These are phyloP conservation scores for Cadophora gregata DNA, from an alignment of 2,329 filamentous ascomycete genomes.

Conservation along the genomic window DNA sequence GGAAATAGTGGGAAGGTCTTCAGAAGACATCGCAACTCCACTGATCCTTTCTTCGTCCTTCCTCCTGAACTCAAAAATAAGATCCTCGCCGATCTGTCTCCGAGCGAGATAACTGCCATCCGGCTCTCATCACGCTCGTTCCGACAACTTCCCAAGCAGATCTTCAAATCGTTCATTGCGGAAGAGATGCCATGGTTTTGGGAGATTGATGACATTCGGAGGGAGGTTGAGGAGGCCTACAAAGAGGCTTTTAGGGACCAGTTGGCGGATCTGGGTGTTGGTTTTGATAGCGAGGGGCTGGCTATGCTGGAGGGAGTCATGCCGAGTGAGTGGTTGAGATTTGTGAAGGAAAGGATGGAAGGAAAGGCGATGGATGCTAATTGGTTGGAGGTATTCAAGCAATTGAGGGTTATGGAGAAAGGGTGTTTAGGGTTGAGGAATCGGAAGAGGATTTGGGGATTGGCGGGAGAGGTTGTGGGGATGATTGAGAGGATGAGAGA, in stretches of 20 bases:
- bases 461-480: conserved; percentile 20
- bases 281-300: conserved; percentile 7
- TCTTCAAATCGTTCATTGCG: conserved; percentile 20
- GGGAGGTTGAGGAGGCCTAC: background rate
- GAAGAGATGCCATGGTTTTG: conserved; percentile 28
- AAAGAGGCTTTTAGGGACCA: background rate
- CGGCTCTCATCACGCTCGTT: conserved; percentile 21
- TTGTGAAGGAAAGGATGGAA: conserved; percentile 19
- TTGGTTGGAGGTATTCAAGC: conserved; percentile 23
- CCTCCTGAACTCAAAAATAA: conserved; percentile 19
- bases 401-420: conserved; percentile 19
- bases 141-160: conserved; percentile 12
- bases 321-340: background rate
- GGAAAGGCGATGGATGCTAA: conserved; percentile 7
- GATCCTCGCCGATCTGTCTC: conserved; percentile 8
- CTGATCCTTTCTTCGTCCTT: conserved; percentile 18
- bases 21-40: background rate
- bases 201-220: conserved; percentile 23
- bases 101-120: conserved; percentile 9
- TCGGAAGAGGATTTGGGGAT: conserved; percentile 17
- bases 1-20: background rate
- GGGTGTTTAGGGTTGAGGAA: conserved; percentile 20
- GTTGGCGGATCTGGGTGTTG: conserved; percentile 1
- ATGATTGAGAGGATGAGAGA: conserved; percentile 21
- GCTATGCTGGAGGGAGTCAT: conserved; percentile 5